Conservation (phyloP, 2,329 filamentous ascomycete genomes). For the Pseudogymnoascus sp. region DNA sequence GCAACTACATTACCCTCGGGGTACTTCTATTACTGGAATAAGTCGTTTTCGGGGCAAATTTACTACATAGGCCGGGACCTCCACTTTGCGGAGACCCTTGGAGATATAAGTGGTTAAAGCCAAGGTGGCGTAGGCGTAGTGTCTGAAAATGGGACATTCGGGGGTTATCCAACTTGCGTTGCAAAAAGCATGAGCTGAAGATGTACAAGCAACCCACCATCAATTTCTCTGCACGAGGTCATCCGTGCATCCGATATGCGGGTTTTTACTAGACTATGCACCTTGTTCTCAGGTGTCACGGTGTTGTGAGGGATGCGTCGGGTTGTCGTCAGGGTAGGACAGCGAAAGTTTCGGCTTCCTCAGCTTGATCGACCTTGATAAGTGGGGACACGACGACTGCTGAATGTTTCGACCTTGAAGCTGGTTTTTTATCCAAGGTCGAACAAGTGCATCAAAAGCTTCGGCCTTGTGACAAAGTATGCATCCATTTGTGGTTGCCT, state of each 20-base stretch:
- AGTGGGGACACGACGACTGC: neutral
- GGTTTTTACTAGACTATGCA: neutral
- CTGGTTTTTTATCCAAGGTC: neutral
- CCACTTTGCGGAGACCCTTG: neutral
- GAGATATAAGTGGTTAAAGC: neutral
- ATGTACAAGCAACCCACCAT: neutral
- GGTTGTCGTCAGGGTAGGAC: neutral
- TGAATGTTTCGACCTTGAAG: neutral
- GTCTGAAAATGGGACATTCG: neutral
- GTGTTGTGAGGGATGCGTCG: neutral
- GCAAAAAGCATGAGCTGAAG: neutral
- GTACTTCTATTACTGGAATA: neutral
- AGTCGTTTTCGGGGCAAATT: neutral
- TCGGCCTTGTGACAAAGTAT: neutral
- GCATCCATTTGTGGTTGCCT: neutral
- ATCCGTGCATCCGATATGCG: neutral
- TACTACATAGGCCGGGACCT: neutral
- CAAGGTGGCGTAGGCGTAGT: neutral
- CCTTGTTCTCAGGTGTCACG: neutral
- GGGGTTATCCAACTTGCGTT: neutral
- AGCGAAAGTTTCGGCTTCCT: neutral
- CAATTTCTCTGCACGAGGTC: neutral
- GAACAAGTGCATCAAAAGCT: neutral
- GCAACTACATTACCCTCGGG: neutral
- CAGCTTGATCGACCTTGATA: neutral